Percentiles rank a stretch among this genome's conserved stretches.
phyloP scores from a whole-genome alignment of 768 basidiomycete genomes.

The Lactarius indigo region DNA sequence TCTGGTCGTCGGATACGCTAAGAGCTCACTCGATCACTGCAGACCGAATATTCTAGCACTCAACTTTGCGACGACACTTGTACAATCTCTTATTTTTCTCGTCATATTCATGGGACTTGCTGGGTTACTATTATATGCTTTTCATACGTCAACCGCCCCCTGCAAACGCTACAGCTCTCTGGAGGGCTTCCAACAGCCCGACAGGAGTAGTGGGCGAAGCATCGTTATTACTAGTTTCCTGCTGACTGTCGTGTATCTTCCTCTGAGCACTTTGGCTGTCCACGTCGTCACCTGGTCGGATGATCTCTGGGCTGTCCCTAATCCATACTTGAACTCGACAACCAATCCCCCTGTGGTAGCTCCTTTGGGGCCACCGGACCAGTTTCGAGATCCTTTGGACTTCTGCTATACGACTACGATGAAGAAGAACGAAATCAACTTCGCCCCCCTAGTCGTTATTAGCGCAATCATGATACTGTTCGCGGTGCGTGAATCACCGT shows the following conservation, averaged over 20 bases:
- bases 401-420: slow-evolving; percentile 82
- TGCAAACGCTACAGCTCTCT: slow-evolving; percentile 47
- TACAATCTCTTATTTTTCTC: slow-evolving; percentile 59
- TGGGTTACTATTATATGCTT: slow-evolving; percentile 52
- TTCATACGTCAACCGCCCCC: slow-evolving; percentile 47
- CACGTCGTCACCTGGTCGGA: slow-evolving; percentile 75
- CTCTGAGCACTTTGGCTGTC: slow-evolving; percentile 72
- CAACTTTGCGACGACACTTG: slow-evolving; percentile 61
- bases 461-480: slow-evolving; percentile 49
- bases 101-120: slow-evolving; percentile 54
- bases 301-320: slow-evolving; percentile 69
- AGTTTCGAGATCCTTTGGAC: slow-evolving; percentile 60
- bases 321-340: slow-evolving; percentile 62
- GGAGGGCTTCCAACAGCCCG: slow-evolving; percentile 53
- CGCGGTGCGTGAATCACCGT: slow-evolving; percentile 40
- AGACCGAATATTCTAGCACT: slow-evolving; percentile 74
- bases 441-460: slow-evolving; percentile 59
- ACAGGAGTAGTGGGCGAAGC: slow-evolving; percentile 45
- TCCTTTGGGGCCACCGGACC: slow-evolving; percentile 52
- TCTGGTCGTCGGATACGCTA: background rate
- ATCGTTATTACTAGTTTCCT: slow-evolving; percentile 62
- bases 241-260: slow-evolving; percentile 67
- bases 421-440: slow-evolving; percentile 65
- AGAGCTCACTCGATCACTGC: slow-evolving; percentile 15
- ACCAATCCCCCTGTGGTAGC: slow-evolving; percentile 45